Evolutionary conservation across 345 rosid genomes (phyloP), one percentile per base, ranked within the genome.

Genomic region (Populus deltoides): DNA sequence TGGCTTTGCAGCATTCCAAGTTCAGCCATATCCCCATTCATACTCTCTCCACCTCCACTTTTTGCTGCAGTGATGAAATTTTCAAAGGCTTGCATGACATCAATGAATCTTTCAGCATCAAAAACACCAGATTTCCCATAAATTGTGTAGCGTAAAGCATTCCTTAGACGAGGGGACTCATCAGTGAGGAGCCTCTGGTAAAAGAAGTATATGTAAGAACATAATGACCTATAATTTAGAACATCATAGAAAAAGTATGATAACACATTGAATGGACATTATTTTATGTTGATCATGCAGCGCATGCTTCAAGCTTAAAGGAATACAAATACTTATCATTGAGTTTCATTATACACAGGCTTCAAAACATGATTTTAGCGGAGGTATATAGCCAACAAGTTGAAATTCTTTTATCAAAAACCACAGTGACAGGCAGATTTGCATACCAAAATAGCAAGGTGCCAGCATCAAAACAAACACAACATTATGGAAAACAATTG

Each of bases 61-160:
- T 92, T 95, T 78, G 98, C 99, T 71, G 96, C 98, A 71, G 92
- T 87, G 65, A 93, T 93, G 87, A 94, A 94, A 83, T 78, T 90
- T 86, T 94, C 99, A 79, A 94, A 94, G 62, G 99, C 99, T 94
- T 89, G 94, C 99, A 93, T 94, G 72, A 93, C 93, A 88, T 95
- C 99, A 70, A 95, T 92, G 85, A 95, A 95, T 85, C 96, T 95
- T 79, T 95, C 99, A 82, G 98, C 99, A 87, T 95, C 92, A 84
- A 95, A 95, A 75, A 95, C 94, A 53, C 96, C 94, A 29, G 96
- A 87, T 78, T 90, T 93, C 65, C 98, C 99, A 77, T 95, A 93
- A 72, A 95, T 95, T 51, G 96, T 95, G 87, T 95, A 94, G 0
- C 94, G 94, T 79, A 94, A 87, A 83, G 97, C 98, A 70, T 82